Base-by-base conservation (phyloP, 2,329 filamentous ascomycete species). In the Apiospora pterosperma region DNA sequence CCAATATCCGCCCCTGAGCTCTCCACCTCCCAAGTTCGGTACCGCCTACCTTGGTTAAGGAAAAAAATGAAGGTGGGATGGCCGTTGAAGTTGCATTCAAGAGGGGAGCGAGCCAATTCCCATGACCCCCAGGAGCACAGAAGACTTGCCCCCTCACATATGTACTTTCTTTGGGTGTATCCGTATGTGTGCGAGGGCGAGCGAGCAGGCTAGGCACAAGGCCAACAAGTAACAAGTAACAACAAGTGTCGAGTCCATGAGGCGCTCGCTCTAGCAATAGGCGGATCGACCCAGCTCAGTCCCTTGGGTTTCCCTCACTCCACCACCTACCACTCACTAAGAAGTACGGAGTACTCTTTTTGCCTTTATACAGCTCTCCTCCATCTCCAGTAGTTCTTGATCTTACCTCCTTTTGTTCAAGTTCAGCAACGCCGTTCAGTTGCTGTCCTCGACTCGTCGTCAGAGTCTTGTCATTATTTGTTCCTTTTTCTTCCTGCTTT, bases 391-490 rank as follows among this genome's bases (percentile, higher is more conserved):
- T 55, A 55, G 48, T 34, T 55, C 48, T 55, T 34, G 48, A 55
- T 55, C 48, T 55, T 55, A 34, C 48, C 48, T 55, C 48, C 48
- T 55, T 55, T 55, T 19, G 48, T 10, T 55, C 48, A 55, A 55
- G 48, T 55, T 55, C 48, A 55, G 48, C 48, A 55, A 34, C 48
- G 48, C 48, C 48, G 28, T 34, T 34, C 5, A 31, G 48, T 34
- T 55, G 48, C n/a, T 55, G 48, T 55, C 48, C 16, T 55, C 48
- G 48, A 55, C n/a, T n/a, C n/a, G n/a, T n/a, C n/a, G n/a, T n/a
- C n/a, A n/a, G 48, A 55, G 28, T 28, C 16, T 55, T 28, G 19
- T 55, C 10, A n/a, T 10, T 4, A 28, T 31, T 21, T 25, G 12
- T 55, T 55, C 48, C 48, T 55, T 42, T 55, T 55, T 55, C 8